Evolutionary conservation across 164 flowering plant genomes (phyloP).

Genomic region (Sedum album): DNA sequence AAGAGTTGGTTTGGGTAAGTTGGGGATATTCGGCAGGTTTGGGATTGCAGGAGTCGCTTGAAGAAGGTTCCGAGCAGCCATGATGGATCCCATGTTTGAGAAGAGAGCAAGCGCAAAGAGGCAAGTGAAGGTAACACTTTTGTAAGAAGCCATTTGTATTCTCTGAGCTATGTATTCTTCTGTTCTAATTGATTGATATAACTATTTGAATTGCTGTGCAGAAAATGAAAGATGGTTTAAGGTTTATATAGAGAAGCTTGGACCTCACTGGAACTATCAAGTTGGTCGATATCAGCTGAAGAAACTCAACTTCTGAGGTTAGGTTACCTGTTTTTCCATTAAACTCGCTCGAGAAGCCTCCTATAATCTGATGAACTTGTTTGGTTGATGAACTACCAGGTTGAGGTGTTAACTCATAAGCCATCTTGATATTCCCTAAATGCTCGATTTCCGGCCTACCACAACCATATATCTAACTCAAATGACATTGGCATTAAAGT

Average conservation of each 20-base stretch:
- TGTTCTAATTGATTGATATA: background rate
- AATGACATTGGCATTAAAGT: too few relatives aligned
- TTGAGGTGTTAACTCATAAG: background rate
- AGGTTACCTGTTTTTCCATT: conserved; percentile 4
- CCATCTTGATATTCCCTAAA: background rate
- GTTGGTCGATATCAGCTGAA: too few relatives aligned
- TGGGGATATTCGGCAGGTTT: too few relatives aligned
- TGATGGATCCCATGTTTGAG: background rate
- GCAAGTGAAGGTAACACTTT: background rate
- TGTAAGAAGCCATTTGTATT: background rate
- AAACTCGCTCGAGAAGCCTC: background rate
- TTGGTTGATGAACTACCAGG: conserved; percentile 3
- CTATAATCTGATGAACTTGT: background rate
- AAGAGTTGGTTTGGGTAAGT: background rate
- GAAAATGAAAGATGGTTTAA: background rate
- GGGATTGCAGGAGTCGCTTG: too few relatives aligned
- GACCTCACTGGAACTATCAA: background rate
- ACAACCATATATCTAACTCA: background rate
- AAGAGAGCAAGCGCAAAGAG: background rate
- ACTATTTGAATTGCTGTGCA: background rate
- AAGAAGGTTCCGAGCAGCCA: too few relatives aligned
- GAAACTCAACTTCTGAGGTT: background rate
- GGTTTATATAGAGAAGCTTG: background rate
- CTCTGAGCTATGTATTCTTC: background rate
- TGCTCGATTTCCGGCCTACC: conserved; percentile 3